Evolutionary conservation across 805 yeast species (phyloP), one percentile per base, ranked within the genome.

Genomic region (Ogataea ganodermae): DNA sequence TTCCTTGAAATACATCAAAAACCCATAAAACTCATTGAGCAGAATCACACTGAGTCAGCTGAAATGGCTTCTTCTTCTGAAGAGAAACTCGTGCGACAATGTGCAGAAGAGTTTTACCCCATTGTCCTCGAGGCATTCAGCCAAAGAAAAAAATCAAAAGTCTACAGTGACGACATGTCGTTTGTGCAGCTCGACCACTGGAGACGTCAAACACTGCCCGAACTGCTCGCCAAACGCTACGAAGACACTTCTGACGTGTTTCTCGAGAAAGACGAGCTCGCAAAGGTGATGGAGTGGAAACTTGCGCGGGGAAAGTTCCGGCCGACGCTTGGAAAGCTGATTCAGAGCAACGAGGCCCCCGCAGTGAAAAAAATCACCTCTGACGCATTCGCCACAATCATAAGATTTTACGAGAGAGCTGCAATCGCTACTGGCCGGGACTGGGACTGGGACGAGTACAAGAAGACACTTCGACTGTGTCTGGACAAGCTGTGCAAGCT

Each of bases 221-320:
- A 42, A 22, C 20, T 35, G 1, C 32, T 75, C 10, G 38, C 51
- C 7, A 17, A 50, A 14, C 51, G 78, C 35, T 57, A 57, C 47
- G 50, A 3, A 42, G 56, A 26, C 27, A 58, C 28, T 43, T 30
- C 35, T 3, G n/a, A 3, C 16, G 32, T 41, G 13, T 47, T 49
- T 42, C 32, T 75, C 12, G 65, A 66, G n/a, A 68, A 68, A 48
- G 63, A 59, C 1, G 80, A 76, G 51, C 65, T 76, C 55, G 58
- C 53, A 3, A 57, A 67, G 21, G 52, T 75, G 32, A 67, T 76
- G 75, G 79, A 75, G 46, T 76, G 80, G 81, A 76, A 76, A 42
- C 65, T 76, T 36, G 66, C 71, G 27, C 65, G 66, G 45, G 75
- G 75, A 1, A 74, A 72, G 43, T 76, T 71, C 50, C 59, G 81